Percentiles rank a stretch among this genome's conserved stretches.
phyloP scores from a whole-genome alignment of 495 filamentous ascomycete genomes.

The Chaetomium cochliodes region DNA sequence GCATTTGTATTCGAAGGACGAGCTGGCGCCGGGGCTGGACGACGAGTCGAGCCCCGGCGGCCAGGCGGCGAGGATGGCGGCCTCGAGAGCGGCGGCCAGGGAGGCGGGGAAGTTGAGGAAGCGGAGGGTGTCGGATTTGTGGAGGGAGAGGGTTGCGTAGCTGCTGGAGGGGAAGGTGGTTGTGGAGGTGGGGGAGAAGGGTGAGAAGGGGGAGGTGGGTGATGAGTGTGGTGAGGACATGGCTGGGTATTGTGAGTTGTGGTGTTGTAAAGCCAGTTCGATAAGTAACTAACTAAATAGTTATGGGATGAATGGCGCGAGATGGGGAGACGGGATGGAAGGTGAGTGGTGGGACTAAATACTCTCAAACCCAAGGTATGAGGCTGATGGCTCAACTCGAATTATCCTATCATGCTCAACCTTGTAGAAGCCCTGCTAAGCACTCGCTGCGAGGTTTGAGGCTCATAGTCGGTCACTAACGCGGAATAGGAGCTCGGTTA shows the following conservation, averaged over 20 bases:
- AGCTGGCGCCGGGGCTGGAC: neutral
- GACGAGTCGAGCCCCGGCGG: constrained; percentile 17
- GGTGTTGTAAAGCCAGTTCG: too few species aligned
- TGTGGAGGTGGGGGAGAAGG: neutral
- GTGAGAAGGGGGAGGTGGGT: neutral
- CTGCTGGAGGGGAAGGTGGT: neutral
- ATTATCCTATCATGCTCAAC: neutral
- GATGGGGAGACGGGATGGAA: neutral
- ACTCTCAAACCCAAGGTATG: neutral
- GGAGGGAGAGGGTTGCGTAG: constrained; percentile 27
- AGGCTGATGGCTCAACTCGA: neutral
- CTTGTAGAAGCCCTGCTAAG: neutral
- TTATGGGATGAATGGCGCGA: neutral
- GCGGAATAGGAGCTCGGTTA: neutral
- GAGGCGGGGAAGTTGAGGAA: constrained; percentile 25
- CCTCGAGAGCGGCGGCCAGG: constrained; percentile 31
- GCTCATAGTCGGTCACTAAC: neutral
- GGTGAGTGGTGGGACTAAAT: neutral
- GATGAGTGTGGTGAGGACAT: neutral
- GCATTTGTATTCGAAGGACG: constrained; percentile 21
- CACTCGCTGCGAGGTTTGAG: neutral
- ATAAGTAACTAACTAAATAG: too few species aligned
- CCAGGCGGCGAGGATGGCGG: constrained; percentile 34
- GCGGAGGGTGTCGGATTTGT: constrained; percentile 24
- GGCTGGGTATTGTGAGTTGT: too few species aligned